phyloP scores from a whole-genome alignment of 2,329 filamentous ascomycete species.

The Colletotrichum graminicola region DNA sequence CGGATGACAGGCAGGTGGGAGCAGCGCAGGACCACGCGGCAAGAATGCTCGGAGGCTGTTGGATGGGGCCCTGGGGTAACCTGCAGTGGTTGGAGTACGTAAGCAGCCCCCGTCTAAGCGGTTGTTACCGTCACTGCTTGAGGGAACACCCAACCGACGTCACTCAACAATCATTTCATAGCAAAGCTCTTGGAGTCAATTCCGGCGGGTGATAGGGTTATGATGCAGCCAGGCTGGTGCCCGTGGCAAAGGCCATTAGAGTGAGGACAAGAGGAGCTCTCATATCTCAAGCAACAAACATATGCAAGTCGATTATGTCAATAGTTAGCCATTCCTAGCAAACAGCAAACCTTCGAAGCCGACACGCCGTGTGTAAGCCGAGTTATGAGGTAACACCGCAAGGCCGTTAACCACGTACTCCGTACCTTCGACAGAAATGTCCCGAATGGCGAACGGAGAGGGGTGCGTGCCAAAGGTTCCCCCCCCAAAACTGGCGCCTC shows the following conservation, averaged over 20 bases:
- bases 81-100: conserved; percentile 17
- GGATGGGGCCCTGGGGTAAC: neutral
- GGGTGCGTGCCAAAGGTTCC: neutral
- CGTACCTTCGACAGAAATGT: neutral
- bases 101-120: conserved; percentile 4
- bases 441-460: conserved; percentile 3
- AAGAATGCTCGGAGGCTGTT: conserved; percentile 1
- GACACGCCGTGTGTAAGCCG: neutral
- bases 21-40: neutral
- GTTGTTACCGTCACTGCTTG: neutral
- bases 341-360: neutral
- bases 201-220: conserved; percentile 19
- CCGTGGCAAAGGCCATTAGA: neutral
- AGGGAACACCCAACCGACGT: conserved; percentile 17
- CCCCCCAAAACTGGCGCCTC: neutral
- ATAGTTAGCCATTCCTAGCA: neutral
- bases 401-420: neutral
- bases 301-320: neutral
- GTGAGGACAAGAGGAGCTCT: neutral
- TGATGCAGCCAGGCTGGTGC: conserved; percentile 16
- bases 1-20: conserved; percentile 1
- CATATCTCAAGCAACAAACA: neutral
- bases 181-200: conserved; percentile 17
- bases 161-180: conserved; percentile 15
- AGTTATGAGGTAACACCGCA: neutral